These are phyloP conservation scores for Phellopilus nigrolimitatus DNA, from an alignment of 1,284 basidiomycete species.

Conservation along the genomic window DNA sequence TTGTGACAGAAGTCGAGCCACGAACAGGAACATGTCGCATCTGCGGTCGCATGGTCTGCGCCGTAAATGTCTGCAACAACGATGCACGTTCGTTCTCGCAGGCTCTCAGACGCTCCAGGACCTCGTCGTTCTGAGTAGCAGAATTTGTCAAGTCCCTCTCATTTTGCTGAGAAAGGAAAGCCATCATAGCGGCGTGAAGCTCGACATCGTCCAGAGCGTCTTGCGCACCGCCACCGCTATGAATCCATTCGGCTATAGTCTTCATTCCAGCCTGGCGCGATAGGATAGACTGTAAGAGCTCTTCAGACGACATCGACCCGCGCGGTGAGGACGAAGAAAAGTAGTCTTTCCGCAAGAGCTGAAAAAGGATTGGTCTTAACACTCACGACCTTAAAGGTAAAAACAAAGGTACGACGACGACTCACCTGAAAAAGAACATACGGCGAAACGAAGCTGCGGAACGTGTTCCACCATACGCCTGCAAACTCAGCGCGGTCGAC, in stretches of 20 bases:
- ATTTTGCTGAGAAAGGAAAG: conserved; percentile 46
- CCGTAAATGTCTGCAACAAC: conserved; percentile 44
- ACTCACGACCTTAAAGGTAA: conserved; percentile 6
- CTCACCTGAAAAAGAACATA: conserved; percentile 77
- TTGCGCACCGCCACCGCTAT: conserved; percentile 63
- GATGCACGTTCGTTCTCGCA: conserved; percentile 41
- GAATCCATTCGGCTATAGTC: conserved; percentile 65
- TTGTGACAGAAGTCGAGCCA: conserved; percentile 28
- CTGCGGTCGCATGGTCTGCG: conserved; percentile 59
- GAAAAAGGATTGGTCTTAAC: conserved; percentile 15
- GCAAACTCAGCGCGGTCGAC: conserved; percentile 70
- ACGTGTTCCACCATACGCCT: conserved; percentile 74
- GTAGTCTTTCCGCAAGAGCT: conserved; percentile 74
- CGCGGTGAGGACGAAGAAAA: conserved; percentile 38
- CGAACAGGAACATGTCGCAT: conserved; percentile 26
- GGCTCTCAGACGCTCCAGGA: conserved; percentile 41
- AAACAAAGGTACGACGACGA: conserved; percentile 8
- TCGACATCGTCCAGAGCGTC: conserved; percentile 68
- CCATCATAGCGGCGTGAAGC: conserved; percentile 49
- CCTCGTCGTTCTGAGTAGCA: conserved; percentile 28
- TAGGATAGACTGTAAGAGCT: conserved; percentile 27
- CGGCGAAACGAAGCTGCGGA: conserved; percentile 73
- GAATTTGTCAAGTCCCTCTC: background rate
- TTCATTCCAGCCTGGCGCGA: conserved; percentile 56
- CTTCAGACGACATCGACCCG: conserved; percentile 28